A percentile compares a stretch with the other conserved stretches of the same genome.
Evolutionary conservation across 768 basidiomycete genomes (phyloP).

Genomic region (Royoungia palumana): DNA sequence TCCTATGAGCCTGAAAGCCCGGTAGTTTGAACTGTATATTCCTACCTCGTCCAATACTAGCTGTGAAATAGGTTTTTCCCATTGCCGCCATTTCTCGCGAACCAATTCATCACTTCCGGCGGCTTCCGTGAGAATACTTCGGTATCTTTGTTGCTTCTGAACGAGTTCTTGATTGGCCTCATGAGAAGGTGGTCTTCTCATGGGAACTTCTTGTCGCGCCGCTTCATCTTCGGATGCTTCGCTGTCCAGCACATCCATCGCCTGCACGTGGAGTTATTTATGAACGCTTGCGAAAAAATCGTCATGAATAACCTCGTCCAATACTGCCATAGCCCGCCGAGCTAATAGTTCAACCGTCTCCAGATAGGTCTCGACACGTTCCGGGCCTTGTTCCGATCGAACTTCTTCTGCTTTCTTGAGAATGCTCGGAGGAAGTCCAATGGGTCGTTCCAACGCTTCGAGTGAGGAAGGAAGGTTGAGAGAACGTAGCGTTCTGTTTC

Average conservation of each 20-base stretch:
- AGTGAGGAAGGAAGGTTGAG: slow-evolving; percentile 82
- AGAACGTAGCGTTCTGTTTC: slow-evolving; percentile 57
- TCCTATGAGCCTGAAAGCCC: slow-evolving; percentile 2
- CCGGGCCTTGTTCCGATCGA: slow-evolving; percentile 70
- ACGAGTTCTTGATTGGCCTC: slow-evolving; percentile 75
- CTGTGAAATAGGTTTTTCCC: slow-evolving; percentile 69
- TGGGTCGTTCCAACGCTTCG: slow-evolving; percentile 82
- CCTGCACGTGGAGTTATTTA: slow-evolving; percentile 41
- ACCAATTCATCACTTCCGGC: slow-evolving; percentile 73
- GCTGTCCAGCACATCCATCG: slow-evolving; percentile 85
- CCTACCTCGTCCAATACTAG: slow-evolving; percentile 65
- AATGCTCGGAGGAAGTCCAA: slow-evolving; percentile 86
- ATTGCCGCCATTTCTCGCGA: slow-evolving; percentile 82
- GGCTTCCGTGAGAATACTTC: slow-evolving; percentile 69
- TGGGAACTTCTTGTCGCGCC: slow-evolving; percentile 46
- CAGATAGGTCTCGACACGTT: slow-evolving; percentile 65
- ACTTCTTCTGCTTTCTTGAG: slow-evolving; percentile 85
- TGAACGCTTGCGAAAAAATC: neutral
- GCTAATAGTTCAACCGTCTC: slow-evolving; percentile 70
- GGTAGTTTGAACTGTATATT: neutral
- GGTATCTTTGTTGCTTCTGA: slow-evolving; percentile 67
- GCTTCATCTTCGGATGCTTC: slow-evolving; percentile 86
- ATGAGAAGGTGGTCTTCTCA: slow-evolving; percentile 64
- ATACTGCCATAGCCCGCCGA: slow-evolving; percentile 51
- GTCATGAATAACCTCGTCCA: slow-evolving; percentile 65